A percentile compares a stretch with the other conserved stretches of the same genome.
Conservation (phyloP, 495 filamentous ascomycete genomes). For the Corynascus novoguineensis region DNA sequence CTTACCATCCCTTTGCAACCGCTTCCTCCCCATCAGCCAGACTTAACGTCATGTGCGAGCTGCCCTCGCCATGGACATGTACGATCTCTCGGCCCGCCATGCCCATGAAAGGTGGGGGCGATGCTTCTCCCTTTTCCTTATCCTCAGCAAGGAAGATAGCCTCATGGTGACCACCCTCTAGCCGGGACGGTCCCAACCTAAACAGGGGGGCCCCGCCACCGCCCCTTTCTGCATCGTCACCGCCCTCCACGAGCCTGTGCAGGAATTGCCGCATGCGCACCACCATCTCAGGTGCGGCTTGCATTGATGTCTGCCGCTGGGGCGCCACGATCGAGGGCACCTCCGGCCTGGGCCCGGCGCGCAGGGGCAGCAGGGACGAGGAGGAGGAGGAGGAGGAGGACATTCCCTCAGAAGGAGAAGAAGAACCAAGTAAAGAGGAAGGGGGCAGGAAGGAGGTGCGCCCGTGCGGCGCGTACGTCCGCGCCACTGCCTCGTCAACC, state of each 20-base stretch:
- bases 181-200: neutral
- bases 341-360: neutral
- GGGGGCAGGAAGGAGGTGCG: neutral
- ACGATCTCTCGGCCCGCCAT: neutral
- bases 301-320: constrained; percentile 1
- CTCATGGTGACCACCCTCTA: neutral
- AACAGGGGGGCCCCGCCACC: too few relatives aligned
- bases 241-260: neutral
- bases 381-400: too few relatives aligned
- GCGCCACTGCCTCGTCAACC: neutral
- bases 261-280: neutral
- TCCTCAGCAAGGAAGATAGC: neutral
- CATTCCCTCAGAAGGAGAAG: too few relatives aligned
- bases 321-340: neutral
- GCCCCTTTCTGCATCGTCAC: neutral
- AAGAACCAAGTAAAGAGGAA: neutral
- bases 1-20: neutral
- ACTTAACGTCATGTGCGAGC: constrained; percentile 5
- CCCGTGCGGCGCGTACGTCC: neutral
- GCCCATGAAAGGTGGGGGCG: neutral
- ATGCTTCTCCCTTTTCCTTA: neutral
- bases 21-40: constrained; percentile 6
- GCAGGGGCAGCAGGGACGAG: too few relatives aligned
- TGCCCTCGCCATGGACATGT: constrained; percentile 2
- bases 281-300: neutral